Evolutionary conservation across 176 grass and related monocot species (phyloP).

Genomic region (Juncus inflexus): DNA sequence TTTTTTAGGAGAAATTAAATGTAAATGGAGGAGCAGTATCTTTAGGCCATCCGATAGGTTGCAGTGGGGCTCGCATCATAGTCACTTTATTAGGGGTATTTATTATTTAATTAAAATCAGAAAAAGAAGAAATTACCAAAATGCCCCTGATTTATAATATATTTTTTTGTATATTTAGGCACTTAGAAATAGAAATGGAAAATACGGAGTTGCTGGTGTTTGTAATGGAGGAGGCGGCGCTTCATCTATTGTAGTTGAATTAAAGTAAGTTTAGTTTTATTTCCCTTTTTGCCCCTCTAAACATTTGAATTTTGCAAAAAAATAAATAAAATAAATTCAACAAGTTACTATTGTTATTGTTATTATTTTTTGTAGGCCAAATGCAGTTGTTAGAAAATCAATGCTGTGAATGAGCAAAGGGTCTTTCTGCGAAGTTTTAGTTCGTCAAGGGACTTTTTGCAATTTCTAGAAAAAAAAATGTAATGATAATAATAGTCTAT

Average conservation of each 20-base stretch:
- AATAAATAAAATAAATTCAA: background rate
- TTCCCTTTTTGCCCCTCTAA: background rate
- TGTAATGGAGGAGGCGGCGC: constrained; percentile 94
- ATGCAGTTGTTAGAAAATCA: constrained; percentile 6
- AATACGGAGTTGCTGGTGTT: constrained; percentile 78
- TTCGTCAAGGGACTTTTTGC: background rate
- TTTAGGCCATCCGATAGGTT: constrained; percentile 87
- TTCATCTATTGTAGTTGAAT: constrained; percentile 73
- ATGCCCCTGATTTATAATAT: constrained; percentile 7
- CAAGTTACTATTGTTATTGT: background rate
- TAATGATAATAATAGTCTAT: background rate
- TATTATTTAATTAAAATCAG: constrained; percentile 14
- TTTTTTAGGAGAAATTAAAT: constrained; percentile 66
- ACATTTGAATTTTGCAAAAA: background rate
- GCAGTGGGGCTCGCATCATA: constrained; percentile 84
- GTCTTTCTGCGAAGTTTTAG: background rate
- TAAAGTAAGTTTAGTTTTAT: constrained; percentile 53
- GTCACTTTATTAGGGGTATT: constrained; percentile 92
- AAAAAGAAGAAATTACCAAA: constrained; percentile 8
- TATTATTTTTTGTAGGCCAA: constrained; percentile 17
- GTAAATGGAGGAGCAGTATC: constrained; percentile 88
- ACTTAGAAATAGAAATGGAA: constrained; percentile 67
- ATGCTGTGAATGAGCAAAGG: constrained; percentile 13
- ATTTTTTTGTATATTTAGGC: constrained; percentile 37
- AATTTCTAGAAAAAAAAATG: background rate